Percentiles rank a stretch among this genome's conserved stretches.
phyloP scores from a whole-genome alignment of 768 basidiomycete genomes.

The Tricholoma bakamatsutake region DNA sequence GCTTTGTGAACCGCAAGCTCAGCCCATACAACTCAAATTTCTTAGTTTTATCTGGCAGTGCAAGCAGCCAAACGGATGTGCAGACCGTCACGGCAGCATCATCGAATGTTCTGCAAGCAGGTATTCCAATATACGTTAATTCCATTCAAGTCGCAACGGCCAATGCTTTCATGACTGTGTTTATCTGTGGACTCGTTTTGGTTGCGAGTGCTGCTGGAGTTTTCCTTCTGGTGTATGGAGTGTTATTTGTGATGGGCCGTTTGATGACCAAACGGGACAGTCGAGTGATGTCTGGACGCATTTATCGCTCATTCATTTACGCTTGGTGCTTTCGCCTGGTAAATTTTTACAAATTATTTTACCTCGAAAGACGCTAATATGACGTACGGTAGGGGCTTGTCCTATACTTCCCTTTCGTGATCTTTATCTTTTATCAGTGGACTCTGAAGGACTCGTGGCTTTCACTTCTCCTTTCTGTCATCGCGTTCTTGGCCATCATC shows the following conservation, averaged over 20 bases:
- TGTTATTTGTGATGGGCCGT: slow-evolving; percentile 29
- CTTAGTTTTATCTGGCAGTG: neutral
- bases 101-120: slow-evolving; percentile 67
- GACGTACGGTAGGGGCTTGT: slow-evolving; percentile 53
- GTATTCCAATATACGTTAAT: slow-evolving; percentile 79
- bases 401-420: slow-evolving; percentile 59
- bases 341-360: slow-evolving; percentile 21
- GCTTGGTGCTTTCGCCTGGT: slow-evolving; percentile 69
- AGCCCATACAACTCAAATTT: slow-evolving; percentile 64
- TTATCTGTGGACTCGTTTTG: slow-evolving; percentile 65
- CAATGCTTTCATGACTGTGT: slow-evolving; percentile 89
- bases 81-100: slow-evolving; percentile 60
- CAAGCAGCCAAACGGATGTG: slow-evolving; percentile 34
- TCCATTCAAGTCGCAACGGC: slow-evolving; percentile 72
- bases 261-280: slow-evolving; percentile 8
- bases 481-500: slow-evolving; percentile 51
- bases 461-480: slow-evolving; percentile 70
- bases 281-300: slow-evolving; percentile 14
- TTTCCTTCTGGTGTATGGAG: slow-evolving; percentile 46
- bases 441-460: slow-evolving; percentile 86
- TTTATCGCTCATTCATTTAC: slow-evolving; percentile 41
- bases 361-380: slow-evolving; percentile 2
- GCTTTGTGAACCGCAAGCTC: slow-evolving; percentile 72
- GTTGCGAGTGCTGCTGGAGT: slow-evolving; percentile 51
- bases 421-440: slow-evolving; percentile 89